Evolutionary conservation across 371 early-diverging fungal genomes (phyloP), one percentile per base, ranked within the genome.

Genomic region (Syncephalastrum sp.): DNA sequence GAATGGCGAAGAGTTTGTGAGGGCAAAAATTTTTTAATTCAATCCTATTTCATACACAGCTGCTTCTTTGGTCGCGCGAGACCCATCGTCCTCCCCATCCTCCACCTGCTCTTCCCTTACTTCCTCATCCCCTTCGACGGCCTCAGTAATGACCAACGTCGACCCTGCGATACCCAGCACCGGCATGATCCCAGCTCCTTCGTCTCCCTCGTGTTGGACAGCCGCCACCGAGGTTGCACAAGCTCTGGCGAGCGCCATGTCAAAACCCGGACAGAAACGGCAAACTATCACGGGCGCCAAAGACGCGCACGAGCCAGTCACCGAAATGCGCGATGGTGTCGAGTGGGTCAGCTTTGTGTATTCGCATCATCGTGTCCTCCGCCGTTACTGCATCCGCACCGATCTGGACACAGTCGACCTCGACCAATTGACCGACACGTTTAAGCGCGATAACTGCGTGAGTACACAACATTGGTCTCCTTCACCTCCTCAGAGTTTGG

Each of bases 371-470:
- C 84, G 89, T 24, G 66, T 66, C 24, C 63, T 81, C 1, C 82
- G 83, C 52, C 82, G 88, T 50, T 94, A 90, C 67, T 78, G 77
- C 25, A 88, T 94, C 51, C 81, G 92, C 48, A 90, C 87, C 50
- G 94, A 95, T 74, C 70, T 94, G n/a, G 91, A 93, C 44, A 75
- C 65, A 51, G 82, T 91, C n/a, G 69, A 80, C 57, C 60, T 86
- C 17, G 74, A 79, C 44, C 75, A 77, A n/a, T 62, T 95, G 23
- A 79, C 82, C 45, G 87, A 88, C 43, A 83, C 87, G 53, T 93
- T 94, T 61, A 91, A 89, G 67, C 67, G 74, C 29, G 87, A 82
- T 43, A 95, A 94, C 74, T 89, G 91, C 63, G 86, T 98, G 56
- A 61, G 80, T 76, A 54, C 15, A 44, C 27, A 44, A 54, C 51